A percentile compares a stretch with the other conserved stretches of the same genome.
Evolutionary conservation across 108 stramenopile genomes (phyloP).

Genomic region (Cyclostephanos tholiformis): DNA sequence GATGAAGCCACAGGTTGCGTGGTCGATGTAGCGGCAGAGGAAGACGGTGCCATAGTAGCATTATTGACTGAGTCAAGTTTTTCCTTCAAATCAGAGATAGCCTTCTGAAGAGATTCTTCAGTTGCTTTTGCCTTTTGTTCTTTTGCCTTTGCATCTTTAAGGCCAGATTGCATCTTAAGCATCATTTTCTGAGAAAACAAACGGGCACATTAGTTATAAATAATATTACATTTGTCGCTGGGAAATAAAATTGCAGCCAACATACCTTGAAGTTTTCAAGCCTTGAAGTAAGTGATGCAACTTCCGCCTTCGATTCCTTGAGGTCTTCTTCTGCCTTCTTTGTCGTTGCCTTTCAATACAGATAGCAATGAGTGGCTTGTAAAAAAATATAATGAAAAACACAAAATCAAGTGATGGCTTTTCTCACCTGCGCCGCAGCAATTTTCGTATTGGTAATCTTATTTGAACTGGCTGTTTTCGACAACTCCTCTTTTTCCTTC

Average conservation of each 20-base stretch:
- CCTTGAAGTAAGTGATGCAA: constrained; percentile 11
- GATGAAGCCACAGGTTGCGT: neutral
- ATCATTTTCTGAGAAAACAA: constrained; percentile 32
- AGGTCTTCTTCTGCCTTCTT: constrained; percentile 37
- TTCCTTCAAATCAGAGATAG: constrained; percentile 31
- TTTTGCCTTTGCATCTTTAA: constrained; percentile 24
- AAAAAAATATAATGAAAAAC: neutral
- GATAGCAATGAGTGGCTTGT: neutral
- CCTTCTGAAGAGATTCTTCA: constrained; percentile 32
- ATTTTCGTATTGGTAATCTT: constrained; percentile 28
- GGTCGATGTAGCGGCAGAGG: neutral
- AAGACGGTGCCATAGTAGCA: neutral
- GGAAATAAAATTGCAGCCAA: neutral
- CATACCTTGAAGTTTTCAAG: constrained; percentile 14
- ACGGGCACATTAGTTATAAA: neutral
- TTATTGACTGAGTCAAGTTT: constrained; percentile 23
- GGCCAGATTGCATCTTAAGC: constrained; percentile 23
- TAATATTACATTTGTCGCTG: neutral
- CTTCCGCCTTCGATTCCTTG: constrained; percentile 23
- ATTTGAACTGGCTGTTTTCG: constrained; percentile 27
- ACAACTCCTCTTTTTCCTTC: constrained; percentile 44
- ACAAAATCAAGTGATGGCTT: neutral
- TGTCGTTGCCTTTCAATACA: constrained; percentile 10
- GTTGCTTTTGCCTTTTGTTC: constrained; percentile 35
- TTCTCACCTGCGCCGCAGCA: constrained; percentile 27